These are phyloP conservation scores for Eucalyptus decipiens DNA, from an alignment of 345 rosid species.

Conservation along the genomic window DNA sequence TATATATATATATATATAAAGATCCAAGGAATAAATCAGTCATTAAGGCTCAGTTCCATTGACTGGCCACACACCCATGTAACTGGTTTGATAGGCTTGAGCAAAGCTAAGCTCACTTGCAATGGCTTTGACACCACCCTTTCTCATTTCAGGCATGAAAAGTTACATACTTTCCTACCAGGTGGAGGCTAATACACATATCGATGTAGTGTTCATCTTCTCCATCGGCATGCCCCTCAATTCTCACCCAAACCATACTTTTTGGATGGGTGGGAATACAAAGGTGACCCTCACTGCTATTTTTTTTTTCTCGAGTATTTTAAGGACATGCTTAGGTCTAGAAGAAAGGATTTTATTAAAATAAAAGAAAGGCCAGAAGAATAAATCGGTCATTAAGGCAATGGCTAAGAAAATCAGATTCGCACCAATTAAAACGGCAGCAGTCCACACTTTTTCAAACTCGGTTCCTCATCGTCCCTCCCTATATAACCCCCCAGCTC, in stretches of 20 bases:
- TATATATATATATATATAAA: too few relatives aligned
- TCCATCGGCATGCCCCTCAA: rapidly evolving
- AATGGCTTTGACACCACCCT: too few relatives aligned
- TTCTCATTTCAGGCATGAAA: too few relatives aligned
- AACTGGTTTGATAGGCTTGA: rapidly evolving
- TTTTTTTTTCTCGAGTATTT: too few relatives aligned
- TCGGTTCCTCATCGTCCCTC: neutral
- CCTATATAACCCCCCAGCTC: neutral
- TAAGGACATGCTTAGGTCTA: rapidly evolving
- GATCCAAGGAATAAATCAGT: neutral
- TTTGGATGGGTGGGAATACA: too few relatives aligned
- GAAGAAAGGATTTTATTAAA: rapidly evolving
- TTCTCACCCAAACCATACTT: too few relatives aligned
- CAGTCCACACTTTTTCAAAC: neutral
- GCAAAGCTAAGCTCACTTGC: rapidly evolving
- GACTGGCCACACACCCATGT: rapidly evolving
- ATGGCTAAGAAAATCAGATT: neutral
- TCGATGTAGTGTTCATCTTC: too few relatives aligned
- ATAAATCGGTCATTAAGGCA: neutral
- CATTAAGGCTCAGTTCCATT: neutral
- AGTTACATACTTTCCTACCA: rapidly evolving
- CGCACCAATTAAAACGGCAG: neutral
- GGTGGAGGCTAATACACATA: rapidly evolving
- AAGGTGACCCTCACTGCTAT: too few relatives aligned
- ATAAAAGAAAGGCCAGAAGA: neutral